These are phyloP conservation scores for Auriculariales sp. DNA, from an alignment of 768 basidiomycete genomes.

Conservation along the genomic window DNA sequence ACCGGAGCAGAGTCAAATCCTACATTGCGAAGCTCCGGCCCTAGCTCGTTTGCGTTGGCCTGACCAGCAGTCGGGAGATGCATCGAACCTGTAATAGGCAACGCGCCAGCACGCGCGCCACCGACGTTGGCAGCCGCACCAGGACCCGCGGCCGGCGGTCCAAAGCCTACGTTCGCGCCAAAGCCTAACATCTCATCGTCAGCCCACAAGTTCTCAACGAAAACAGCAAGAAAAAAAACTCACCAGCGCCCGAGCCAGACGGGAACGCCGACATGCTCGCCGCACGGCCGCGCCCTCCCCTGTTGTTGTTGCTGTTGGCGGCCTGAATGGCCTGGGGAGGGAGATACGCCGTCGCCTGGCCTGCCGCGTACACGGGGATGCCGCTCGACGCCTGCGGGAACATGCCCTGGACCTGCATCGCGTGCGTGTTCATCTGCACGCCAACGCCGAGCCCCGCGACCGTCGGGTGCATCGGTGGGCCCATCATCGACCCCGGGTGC, in stretches of 20 bases:
- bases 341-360: not conserved
- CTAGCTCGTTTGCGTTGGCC: not conserved
- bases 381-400: not conserved
- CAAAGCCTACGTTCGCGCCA: too few species aligned
- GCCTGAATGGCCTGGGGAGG: too few species aligned
- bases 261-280: too few species aligned
- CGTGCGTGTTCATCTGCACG: too few species aligned
- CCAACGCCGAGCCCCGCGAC: not conserved
- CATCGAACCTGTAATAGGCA: not conserved
- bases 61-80: not conserved
- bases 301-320: not conserved
- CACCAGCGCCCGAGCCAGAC: too few species aligned
- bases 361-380: not conserved
- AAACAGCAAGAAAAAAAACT: too few species aligned
- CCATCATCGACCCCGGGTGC: too few species aligned
- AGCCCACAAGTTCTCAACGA: too few species aligned
- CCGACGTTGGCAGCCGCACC: not conserved
- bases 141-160: not conserved
- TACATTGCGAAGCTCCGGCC: not conserved
- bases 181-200: too few species aligned
- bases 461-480: not conserved
- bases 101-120: not conserved
- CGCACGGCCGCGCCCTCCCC: too few species aligned
- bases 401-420: not conserved
- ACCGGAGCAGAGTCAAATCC: too few species aligned